Base-by-base conservation (phyloP, 2,329 filamentous ascomycete species). In the Reticulascus tulasneorum region DNA sequence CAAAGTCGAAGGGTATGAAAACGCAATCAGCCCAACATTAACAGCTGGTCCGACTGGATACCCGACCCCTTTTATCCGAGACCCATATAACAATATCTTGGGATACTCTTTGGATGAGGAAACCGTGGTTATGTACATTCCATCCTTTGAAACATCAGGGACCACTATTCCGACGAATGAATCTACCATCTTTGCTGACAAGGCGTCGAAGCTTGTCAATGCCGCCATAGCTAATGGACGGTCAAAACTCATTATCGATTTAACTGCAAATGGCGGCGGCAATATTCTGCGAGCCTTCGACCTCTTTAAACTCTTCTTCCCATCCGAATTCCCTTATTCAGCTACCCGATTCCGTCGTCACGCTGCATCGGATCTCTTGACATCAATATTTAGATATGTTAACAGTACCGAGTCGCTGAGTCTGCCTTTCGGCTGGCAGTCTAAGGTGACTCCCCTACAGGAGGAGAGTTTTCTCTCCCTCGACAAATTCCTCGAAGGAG, bases 221-320 rank as follows among this genome's bases (percentile, higher is more conserved):
- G 56, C 60, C 25, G 67, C 67, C 15, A 64, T 66, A 25, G 44
- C 52, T 3, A 59, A 61, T 3, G 63, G 66, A 3, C 79, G 77
- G 52, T 73, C 63, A 2, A 79, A 74, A 51, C 62, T 86, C 7
- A 65, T 86, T 21, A 72, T 86, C 41, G 82, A 86, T 45, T 50
- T 85, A 9, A 69, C 73, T 6, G 67, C 63, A 5, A 86, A 86
- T 46, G 63, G 63, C 2, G 82, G 82, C 24, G 82, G 82, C 2
- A 55, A 58, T 24, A 23, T 45, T 12, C 21, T 11, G 20, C 44
- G 35, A 17, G 41, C 33, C 9, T 18, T 44, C 23, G 20, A 23
- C 6, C 22, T 46, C 2, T 46, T 44, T 21, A 27, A 36, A 7
- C 24, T 19, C 6, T 24, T 45, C 12, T 46, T 46, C 30, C 43